Evolutionary conservation across 2,329 filamentous ascomycete genomes (phyloP), one percentile per base, ranked within the genome.

Genomic region (Lasiodiplodia hormozganensis): DNA sequence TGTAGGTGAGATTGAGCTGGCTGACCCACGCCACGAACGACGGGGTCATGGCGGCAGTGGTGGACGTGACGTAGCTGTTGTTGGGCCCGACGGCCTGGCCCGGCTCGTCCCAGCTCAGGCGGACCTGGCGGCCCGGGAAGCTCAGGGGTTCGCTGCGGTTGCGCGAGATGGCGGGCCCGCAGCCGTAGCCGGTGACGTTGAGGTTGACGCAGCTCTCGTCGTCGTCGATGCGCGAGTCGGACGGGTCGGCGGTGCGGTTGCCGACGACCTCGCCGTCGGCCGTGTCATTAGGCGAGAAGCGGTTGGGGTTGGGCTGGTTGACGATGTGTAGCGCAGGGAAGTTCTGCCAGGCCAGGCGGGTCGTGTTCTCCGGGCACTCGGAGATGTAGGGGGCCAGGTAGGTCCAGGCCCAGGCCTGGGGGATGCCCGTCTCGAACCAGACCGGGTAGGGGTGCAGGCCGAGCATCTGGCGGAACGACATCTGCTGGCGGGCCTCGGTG

Each of bases 351-450:
- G 89, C 86, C 36, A 96, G 83, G 7, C 92, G 88, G 0, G 92
- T 95, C 72, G 90, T 89, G 76, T 90, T 88, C 53, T 80, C 81
- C 0, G 93, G 92, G 78, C 93, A 96, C 5, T 85, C 90, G 43
- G 87, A 89, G 78, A 96, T 94, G 79, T 94, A 94, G 0, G 92
- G 93, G 0, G 93, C 92, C 4, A 96, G 84, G 25, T 93, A 85
- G 0, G 92, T 91, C 93, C 93, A 96, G 0, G 89, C 88, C 92
- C 92, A 96, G 0, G 90, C 92, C 78, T 96, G 93, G 0, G 92
- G 92, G 28, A 95, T 89, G 49, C 92, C 92, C 6, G 88, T 85
- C 74, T 92, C 89, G 76, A 95, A 94, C 91, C 91, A 96, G 11
- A 91, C 90, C 0, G 92, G 91, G 90, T 93, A 92, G 25, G 93